Evolutionary conservation across 345 rosid species (phyloP), one percentile per base, ranked within the genome.

Genomic region (Turnera subulata): DNA sequence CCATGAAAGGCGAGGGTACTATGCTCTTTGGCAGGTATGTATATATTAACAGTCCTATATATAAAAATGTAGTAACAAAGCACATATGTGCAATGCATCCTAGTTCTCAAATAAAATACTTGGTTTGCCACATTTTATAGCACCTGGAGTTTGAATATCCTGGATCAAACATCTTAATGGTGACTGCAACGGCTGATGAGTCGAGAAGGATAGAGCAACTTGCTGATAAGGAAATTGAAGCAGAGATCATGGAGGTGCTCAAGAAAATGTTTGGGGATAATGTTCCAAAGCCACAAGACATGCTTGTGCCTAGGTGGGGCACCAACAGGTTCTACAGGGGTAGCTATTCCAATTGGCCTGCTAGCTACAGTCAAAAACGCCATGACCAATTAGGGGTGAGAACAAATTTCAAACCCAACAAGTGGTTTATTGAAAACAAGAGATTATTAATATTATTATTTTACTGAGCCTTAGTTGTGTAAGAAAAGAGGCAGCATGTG

Each of bases 291-390:
- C 61, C 78, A 15, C 46, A 26, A 35, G 44, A 14, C 26, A 56
- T 73, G 6, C 67, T 68, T 4, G 74, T 73, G 11, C 71, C 78
- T 3, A 51, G 64, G 52, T 73, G 74, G 78, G 59, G 65, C 18
- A n/a, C 32, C 11, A 42, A 69, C 58, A 68, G 47, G 40, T 73
- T 64, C 46, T 61, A 44, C 55, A 60, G 25, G 15, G 74, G 78
- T 17, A 50, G 50, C 54, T 65, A 21, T 52, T 42, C 65, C 11
- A 73, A 47, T 47, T 73, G 71, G 71, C 71, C 71, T 20, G 52
- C 10, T 17, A 62, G 22, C 4, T 68, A 63, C 42, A 64, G 11
- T 33, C 47, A 68, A 12, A 4, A 40, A 1, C 43, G 63, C 16
- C 54, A 64, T 38, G 46, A 64, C 11, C 61, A 60, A 6, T 40